phyloP scores from a whole-genome alignment of 805 yeast genomes.

The Priceomyces haplophilus region DNA sequence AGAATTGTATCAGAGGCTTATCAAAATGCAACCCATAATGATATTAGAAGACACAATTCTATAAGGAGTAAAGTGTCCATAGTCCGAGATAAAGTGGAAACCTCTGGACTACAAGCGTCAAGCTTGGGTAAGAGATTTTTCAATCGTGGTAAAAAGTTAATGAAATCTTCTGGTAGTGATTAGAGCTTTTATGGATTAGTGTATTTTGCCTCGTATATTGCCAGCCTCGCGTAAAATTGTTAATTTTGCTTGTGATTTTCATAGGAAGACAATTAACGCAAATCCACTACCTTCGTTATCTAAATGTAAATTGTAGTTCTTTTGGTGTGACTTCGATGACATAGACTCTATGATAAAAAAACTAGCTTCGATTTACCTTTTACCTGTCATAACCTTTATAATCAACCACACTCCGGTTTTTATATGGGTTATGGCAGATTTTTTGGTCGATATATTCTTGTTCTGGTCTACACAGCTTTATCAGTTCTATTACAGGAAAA shows the following conservation, averaged over 20 bases:
- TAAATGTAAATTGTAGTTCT: not conserved
- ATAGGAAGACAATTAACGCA: not conserved
- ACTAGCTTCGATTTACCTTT: constrained; percentile 5
- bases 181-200: not conserved
- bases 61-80: constrained; percentile 47
- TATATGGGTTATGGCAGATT: constrained; percentile 42
- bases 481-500: constrained; percentile 34
- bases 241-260: not conserved
- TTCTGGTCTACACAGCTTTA: constrained; percentile 45
- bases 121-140: constrained; percentile 53
- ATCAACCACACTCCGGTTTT: constrained; percentile 36
- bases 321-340: not conserved
- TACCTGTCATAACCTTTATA: constrained; percentile 17
- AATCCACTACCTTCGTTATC: not conserved
- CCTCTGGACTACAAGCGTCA: constrained; percentile 49
- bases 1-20: constrained; percentile 63
- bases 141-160: constrained; percentile 53
- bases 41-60: constrained; percentile 49
- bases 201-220: not conserved
- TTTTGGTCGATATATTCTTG: constrained; percentile 41
- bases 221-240: not conserved
- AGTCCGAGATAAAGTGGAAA: constrained; percentile 48
- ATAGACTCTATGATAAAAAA: constrained; percentile 5
- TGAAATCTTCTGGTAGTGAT: constrained; percentile 21
- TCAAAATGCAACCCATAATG: constrained; percentile 58